These are phyloP conservation scores for Mycena latifolia DNA, from an alignment of 768 basidiomycete genomes.

Conservation along the genomic window DNA sequence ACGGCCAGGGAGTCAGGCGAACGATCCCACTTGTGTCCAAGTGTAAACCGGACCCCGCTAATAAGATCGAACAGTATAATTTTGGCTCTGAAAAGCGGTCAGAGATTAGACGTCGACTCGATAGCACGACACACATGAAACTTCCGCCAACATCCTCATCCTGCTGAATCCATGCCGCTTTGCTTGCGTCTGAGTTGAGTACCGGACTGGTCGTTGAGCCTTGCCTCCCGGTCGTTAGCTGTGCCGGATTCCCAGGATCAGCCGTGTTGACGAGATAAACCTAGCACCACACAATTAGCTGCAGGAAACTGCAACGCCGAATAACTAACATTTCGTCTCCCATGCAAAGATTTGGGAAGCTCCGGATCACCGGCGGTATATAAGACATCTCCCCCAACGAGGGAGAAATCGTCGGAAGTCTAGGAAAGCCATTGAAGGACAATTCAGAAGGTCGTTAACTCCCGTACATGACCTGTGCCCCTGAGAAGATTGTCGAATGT, in stretches of 20 bases:
- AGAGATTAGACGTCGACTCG: constrained; percentile 62
- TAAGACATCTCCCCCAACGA: constrained; percentile 79
- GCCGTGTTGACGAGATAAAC: constrained; percentile 77
- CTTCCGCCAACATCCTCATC: constrained; percentile 78
- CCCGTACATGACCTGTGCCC: constrained; percentile 77
- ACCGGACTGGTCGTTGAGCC: constrained; percentile 85
- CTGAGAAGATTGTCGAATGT: constrained; percentile 71
- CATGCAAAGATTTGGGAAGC: constrained; percentile 85
- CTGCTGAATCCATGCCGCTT: constrained; percentile 89
- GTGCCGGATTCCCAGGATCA: constrained; percentile 63
- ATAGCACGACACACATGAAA: constrained; percentile 71
- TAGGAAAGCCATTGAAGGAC: constrained; percentile 45
- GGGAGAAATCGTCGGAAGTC: constrained; percentile 84
- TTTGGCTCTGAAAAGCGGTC: constrained; percentile 74
- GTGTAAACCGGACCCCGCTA: constrained; percentile 73
- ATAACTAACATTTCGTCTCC: constrained; percentile 80
- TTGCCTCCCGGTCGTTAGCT: constrained; percentile 87
- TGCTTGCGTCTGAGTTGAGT: constrained; percentile 74
- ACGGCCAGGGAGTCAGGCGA: constrained; percentile 75
- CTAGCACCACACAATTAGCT: too few species aligned
- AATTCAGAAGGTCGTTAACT: background rate
- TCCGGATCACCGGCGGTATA: constrained; percentile 90
- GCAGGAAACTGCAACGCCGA: constrained; percentile 8
- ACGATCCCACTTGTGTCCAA: constrained; percentile 90
- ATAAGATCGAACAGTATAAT: constrained; percentile 84